Conservation (phyloP, 805 yeast species). For the Myxozyma geophila region DNA sequence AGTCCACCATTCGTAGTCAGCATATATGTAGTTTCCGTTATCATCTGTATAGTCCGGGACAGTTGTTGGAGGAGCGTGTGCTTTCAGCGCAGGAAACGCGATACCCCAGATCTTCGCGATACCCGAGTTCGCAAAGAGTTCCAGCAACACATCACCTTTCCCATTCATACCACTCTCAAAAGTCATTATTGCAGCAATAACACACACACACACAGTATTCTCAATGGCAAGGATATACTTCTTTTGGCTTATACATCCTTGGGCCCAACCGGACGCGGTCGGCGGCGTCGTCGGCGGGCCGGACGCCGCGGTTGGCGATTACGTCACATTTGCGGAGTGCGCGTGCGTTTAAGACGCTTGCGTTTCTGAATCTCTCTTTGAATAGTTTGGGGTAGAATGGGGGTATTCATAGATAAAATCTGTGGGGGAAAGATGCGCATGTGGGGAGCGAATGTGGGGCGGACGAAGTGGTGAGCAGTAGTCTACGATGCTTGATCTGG, state of each 20-base stretch:
- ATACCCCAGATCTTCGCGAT: slow-evolving; percentile 34
- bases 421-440: background rate
- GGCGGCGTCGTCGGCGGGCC: slow-evolving; percentile 5
- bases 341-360: no score
- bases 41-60: slow-evolving; percentile 18
- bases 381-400: no score
- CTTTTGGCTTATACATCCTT: background rate
- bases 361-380: no score
- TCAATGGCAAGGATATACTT: background rate
- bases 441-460: background rate
- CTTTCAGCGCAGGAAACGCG: slow-evolving; percentile 22
- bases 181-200: background rate
- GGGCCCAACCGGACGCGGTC: background rate
- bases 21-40: slow-evolving; percentile 3
- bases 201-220: background rate
- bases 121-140: slow-evolving; percentile 15
- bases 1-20: slow-evolving; percentile 22
- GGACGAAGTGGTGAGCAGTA: background rate
- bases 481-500: background rate
- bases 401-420: no score
- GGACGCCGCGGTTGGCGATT: background rate
- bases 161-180: background rate
- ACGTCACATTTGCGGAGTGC: background rate
- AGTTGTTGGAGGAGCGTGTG: slow-evolving; percentile 10
- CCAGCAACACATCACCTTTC: slow-evolving; percentile 4